Evolutionary conservation across 495 filamentous ascomycete genomes (phyloP).

Genomic region (Jackrogersella minutella): DNA sequence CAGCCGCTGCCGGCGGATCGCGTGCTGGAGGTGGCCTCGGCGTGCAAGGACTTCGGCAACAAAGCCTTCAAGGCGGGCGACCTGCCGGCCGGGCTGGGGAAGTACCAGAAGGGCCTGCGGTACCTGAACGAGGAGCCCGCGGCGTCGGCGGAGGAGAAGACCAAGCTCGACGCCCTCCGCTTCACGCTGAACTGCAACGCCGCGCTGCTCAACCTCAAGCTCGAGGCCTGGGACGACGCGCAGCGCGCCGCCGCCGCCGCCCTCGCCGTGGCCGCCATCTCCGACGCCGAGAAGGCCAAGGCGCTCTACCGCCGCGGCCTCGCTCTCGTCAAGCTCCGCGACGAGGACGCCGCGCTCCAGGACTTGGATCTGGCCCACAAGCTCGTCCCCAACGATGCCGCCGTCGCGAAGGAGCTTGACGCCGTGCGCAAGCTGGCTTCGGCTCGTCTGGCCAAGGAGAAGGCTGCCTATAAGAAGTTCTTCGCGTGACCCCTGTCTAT

Average conservation of each 20-base stretch:
- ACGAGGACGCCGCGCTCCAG: constrained; percentile 82
- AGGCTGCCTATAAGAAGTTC: constrained; percentile 87
- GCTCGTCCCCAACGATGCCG: constrained; percentile 78
- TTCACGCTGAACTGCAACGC: constrained; percentile 82
- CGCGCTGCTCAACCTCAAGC: constrained; percentile 81
- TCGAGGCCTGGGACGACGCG: constrained; percentile 72
- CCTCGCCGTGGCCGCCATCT: constrained; percentile 68
- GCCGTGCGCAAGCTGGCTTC: constrained; percentile 77
- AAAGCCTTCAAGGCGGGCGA: constrained; percentile 85
- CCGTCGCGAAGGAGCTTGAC: constrained; percentile 75
- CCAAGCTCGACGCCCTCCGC: constrained; percentile 73
- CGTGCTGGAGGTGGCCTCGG: constrained; percentile 80
- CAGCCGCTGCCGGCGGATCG: constrained; percentile 65
- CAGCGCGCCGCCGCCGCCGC: constrained; percentile 75
- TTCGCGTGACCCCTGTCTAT: constrained; percentile 57
- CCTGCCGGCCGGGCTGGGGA: constrained; percentile 75
- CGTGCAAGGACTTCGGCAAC: constrained; percentile 92
- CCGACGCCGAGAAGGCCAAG: constrained; percentile 85
- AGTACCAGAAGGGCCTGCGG: constrained; percentile 97
- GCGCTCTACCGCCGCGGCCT: constrained; percentile 83
- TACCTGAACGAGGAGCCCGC: constrained; percentile 91
- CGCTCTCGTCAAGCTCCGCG: constrained; percentile 76
- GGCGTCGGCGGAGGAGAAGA: constrained; percentile 69
- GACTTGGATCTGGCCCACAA: constrained; percentile 80
- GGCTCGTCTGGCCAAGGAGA: constrained; percentile 82